Conservation (phyloP, 345 rosid species). For the Ceriops zippeliana region DNA sequence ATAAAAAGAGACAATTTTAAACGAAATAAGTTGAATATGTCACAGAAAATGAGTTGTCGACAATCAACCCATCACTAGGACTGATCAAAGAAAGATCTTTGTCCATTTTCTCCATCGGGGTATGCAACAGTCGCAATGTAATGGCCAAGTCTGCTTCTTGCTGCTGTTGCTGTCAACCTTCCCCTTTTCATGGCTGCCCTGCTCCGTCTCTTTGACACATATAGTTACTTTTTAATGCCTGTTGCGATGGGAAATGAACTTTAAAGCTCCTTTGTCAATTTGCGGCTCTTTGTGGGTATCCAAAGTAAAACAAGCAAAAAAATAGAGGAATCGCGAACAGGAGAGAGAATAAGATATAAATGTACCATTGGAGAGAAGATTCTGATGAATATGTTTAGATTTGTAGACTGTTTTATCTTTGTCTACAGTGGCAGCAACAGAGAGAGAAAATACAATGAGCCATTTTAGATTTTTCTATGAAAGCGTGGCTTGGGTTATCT, state of each 20-base stretch:
- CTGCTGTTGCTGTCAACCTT: constrained; percentile 9
- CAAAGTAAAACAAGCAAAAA: constrained; percentile 7
- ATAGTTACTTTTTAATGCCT: constrained; percentile 19
- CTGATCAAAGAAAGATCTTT: constrained; percentile 30
- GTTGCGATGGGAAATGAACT: not conserved
- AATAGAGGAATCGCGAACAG: not conserved
- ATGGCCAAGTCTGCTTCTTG: constrained; percentile 31
- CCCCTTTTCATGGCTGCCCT: constrained; percentile 32
- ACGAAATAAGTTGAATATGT: constrained; percentile 11
- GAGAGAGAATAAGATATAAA: constrained; percentile 13
- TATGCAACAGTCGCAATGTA: constrained; percentile 36
- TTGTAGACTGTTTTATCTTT: not conserved
- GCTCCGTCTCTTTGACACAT: constrained; percentile 49
- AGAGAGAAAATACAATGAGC: constrained; percentile 3
- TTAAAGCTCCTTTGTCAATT: not conserved
- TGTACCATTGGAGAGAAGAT: constrained; percentile 31
- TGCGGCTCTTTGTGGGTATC: constrained; percentile 20
- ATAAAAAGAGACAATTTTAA: not conserved
- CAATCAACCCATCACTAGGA: constrained; percentile 26
- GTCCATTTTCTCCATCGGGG: constrained; percentile 45
- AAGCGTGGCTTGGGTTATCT: constrained; percentile 36
- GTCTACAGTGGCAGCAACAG: not conserved
- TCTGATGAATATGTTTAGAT: constrained; percentile 27
- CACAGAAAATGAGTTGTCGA: constrained; percentile 11
- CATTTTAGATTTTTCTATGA: constrained; percentile 43